phyloP scores from a whole-genome alignment of 2,329 filamentous ascomycete genomes.

The Microcera coccophila region DNA sequence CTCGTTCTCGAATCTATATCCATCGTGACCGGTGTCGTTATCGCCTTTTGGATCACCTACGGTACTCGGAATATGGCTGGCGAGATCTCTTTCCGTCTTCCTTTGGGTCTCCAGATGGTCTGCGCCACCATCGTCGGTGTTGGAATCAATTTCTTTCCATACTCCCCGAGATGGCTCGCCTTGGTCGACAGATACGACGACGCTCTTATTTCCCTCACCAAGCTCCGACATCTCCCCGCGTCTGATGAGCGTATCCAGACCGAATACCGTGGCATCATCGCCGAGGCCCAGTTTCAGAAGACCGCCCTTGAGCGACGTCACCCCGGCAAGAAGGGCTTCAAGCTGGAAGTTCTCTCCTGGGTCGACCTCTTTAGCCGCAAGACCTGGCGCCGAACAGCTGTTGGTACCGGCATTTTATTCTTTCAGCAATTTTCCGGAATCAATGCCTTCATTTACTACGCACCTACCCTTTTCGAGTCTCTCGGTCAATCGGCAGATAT shows the following conservation, averaged over 20 bases:
- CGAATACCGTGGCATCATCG: slow-evolving; percentile 25
- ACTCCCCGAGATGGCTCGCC: slow-evolving; percentile 28
- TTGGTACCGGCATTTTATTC: slow-evolving; percentile 53
- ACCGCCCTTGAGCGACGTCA: slow-evolving; percentile 30
- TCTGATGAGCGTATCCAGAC: slow-evolving; percentile 20
- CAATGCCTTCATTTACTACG: slow-evolving; percentile 54
- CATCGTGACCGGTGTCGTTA: slow-evolving; percentile 29
- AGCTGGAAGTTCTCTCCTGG: slow-evolving; percentile 47
- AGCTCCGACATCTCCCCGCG: slow-evolving; percentile 20
- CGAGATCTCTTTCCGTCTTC: slow-evolving; percentile 29
- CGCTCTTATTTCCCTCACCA: slow-evolving; percentile 19
- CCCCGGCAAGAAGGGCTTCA: slow-evolving; percentile 32
- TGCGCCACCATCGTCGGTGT: slow-evolving; percentile 22
- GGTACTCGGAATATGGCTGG: slow-evolving; percentile 25
- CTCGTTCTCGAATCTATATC: slow-evolving; percentile 40
- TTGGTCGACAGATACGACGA: slow-evolving; percentile 24
- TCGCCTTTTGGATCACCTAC: slow-evolving; percentile 32
- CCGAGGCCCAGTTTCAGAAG: slow-evolving; percentile 24
- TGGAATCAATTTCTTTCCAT: slow-evolving; percentile 24
- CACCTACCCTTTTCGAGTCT: slow-evolving; percentile 54
- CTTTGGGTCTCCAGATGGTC: slow-evolving; percentile 29
- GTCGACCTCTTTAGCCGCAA: slow-evolving; percentile 48
- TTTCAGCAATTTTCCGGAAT: slow-evolving; percentile 48
- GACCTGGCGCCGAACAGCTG: slow-evolving; percentile 41
- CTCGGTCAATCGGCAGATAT: slow-evolving; percentile 44